phyloP scores from a whole-genome alignment of 2,329 filamentous ascomycete genomes.

The Colletotrichum plurivorum region DNA sequence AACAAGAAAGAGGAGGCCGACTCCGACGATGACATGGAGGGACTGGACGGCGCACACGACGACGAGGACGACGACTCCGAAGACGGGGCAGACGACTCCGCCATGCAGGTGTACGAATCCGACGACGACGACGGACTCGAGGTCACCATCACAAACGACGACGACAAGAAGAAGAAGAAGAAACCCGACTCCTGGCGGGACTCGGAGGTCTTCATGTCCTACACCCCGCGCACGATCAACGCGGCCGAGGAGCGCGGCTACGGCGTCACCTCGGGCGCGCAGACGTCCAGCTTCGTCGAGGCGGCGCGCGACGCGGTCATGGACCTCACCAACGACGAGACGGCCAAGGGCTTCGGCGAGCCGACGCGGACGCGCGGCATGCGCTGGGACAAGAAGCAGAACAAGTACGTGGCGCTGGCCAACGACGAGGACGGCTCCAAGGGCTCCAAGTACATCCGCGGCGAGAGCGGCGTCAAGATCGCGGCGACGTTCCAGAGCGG shows the following conservation, averaged over 20 bases:
- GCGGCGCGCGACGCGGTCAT: slow-evolving; percentile 90
- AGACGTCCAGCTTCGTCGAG: slow-evolving; percentile 84
- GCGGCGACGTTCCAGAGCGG: slow-evolving; percentile 94
- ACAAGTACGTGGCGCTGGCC: slow-evolving; percentile 91
- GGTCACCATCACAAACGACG: slow-evolving; percentile 77
- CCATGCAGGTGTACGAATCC: slow-evolving; percentile 51
- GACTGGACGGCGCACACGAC: slow-evolving; percentile 47
- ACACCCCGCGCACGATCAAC: slow-evolving; percentile 85
- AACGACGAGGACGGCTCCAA: slow-evolving; percentile 96
- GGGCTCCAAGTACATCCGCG: slow-evolving; percentile 79
- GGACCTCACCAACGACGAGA: slow-evolving; percentile 93
- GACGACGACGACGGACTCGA: slow-evolving; percentile 75
- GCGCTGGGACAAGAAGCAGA: slow-evolving; percentile 97
- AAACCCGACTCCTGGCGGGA: slow-evolving; percentile 62
- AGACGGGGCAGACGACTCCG: slow-evolving; percentile 49
- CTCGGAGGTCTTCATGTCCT: slow-evolving; percentile 95
- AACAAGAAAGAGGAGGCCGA: slow-evolving; percentile 56
- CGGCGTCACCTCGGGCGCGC: slow-evolving; percentile 87
- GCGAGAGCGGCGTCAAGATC: slow-evolving; percentile 96
- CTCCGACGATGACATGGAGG: slow-evolving; percentile 48
- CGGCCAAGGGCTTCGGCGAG: slow-evolving; percentile 82
- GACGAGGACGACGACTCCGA: slow-evolving; percentile 53
- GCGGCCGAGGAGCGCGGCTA: slow-evolving; percentile 92
- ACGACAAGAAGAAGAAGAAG: slow-evolving; percentile 59
- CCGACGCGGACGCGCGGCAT: slow-evolving; percentile 78